Percentiles rank a stretch among this genome's conserved stretches.
Conservation (phyloP, 257 asterid genomes). For the Nicotiana noctiflora region DNA sequence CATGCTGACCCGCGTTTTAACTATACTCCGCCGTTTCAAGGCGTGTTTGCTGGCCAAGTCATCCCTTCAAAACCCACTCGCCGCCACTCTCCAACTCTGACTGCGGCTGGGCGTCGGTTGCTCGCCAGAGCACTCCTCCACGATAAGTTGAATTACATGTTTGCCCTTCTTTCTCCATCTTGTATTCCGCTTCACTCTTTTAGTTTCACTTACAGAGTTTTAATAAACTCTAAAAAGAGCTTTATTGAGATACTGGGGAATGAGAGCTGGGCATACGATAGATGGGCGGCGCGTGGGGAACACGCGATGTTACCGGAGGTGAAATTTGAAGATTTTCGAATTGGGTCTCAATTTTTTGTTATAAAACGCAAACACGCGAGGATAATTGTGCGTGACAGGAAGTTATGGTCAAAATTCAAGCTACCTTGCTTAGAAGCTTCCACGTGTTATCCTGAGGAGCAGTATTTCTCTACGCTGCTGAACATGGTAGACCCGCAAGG, state of each 20-base stretch:
- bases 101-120: conserved; percentile 58
- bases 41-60: conserved; percentile 43
- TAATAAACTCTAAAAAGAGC: conserved; percentile 36
- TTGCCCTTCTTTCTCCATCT: conserved; percentile 57
- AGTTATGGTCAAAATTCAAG: conserved; percentile 65
- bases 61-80: conserved; percentile 60
- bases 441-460: conserved; percentile 90
- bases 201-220: conserved; percentile 24
- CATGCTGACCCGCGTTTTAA: conserved; percentile 51
- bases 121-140: conserved; percentile 61
- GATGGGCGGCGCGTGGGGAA: conserved; percentile 91
- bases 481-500: conserved; percentile 66
- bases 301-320: conserved; percentile 64
- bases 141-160: conserved; percentile 57
- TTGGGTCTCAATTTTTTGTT: conserved; percentile 77
- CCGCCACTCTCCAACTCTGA: conserved; percentile 56
- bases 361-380: conserved; percentile 58
- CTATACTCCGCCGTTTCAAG: conserved; percentile 33
- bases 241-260: conserved; percentile 49
- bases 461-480: conserved; percentile 66
- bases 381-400: conserved; percentile 41
- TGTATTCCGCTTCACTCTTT: conserved; percentile 65
- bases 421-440: conserved; percentile 37
- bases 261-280: conserved; percentile 54
- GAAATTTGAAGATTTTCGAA: conserved; percentile 45